Evolutionary conservation across 768 basidiomycete genomes (phyloP).

Genomic region (Agrocybe praecox): DNA sequence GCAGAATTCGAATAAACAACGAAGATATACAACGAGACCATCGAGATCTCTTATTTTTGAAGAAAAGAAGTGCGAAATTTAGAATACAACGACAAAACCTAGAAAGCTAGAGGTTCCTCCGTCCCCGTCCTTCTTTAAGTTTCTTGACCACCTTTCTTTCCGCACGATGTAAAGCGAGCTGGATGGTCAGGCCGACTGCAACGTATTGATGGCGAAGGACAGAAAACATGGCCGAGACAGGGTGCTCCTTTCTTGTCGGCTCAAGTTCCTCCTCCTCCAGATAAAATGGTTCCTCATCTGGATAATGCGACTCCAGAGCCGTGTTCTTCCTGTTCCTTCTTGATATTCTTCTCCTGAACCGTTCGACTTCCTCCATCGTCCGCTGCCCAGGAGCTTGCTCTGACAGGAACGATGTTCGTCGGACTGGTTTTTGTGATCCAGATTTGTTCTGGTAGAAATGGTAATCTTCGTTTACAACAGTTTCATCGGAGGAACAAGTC

Average conservation of each 20-base stretch:
- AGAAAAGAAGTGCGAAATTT: not conserved
- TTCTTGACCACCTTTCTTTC: slow-evolving; percentile 10
- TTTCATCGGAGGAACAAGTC: slow-evolving; percentile 9
- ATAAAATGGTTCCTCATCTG: not conserved
- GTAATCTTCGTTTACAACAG: not conserved
- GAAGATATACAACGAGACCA: not conserved
- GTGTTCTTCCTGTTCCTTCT: not conserved
- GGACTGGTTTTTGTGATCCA: not conserved
- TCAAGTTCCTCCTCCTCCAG: slow-evolving; percentile 6
- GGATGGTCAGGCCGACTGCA: slow-evolving; percentile 5
- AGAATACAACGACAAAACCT: not conserved
- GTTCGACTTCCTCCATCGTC: not conserved
- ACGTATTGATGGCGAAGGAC: slow-evolving; percentile 11
- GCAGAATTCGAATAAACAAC: not conserved
- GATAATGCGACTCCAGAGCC: not conserved
- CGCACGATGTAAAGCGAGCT: slow-evolving; percentile 9
- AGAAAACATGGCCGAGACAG: not conserved
- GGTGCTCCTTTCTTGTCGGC: not conserved
- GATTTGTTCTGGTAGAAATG: not conserved
- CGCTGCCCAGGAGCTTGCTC: not conserved
- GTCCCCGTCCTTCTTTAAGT: slow-evolving; percentile 1
- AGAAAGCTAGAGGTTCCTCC: not conserved
- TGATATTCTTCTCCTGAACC: not conserved
- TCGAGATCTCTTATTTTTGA: not conserved
- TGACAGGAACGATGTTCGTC: not conserved